Base-by-base conservation (phyloP, 148 eudicot species). In the Diospyros kaki region DNA sequence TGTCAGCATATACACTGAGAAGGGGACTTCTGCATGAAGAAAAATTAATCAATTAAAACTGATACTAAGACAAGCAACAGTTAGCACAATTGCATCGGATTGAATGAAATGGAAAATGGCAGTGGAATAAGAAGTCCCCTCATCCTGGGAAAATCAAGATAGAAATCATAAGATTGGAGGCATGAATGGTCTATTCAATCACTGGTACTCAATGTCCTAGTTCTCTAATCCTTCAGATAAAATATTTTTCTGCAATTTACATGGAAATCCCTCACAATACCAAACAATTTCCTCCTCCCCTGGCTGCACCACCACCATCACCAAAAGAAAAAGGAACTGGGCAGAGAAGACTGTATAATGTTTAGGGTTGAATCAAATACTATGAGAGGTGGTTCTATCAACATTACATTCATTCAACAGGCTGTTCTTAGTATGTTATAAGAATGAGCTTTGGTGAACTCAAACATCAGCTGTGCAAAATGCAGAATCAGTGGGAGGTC, bases 1-100 rank as follows among this genome's bases (percentile, higher is more conserved):
- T 95, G 87, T 95, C 98, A 71, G 98, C 98, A 77, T 95, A 95
- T 15, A 95, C 98, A 85, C 98, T 95, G 84, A 95, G 90, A 83
- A 95, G 96, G 62, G 88, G 79, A 76, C 98, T 95, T 84, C 97
- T 94, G 90, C 86, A 88, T 65, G 67, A 54, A 74, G 58, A 77
- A 10, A 59, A 54, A 58, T 18, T 46, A 39, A 52, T 15, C 6
- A 62, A 53, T 78, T 65, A 77, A 72, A 45, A 72, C 38, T 39
- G 12, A 54, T 52, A 18, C 18, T 58, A 9, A 42, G 8, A 58
- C 17, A 56, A 2, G 14, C 51, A n/a, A 71, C 56, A 5, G 41
- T 41, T 54, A n/a, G 9, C 12, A 58, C 15, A 64, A 64, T 53
- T 12, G 17, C 63, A 74, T 12, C 65, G n/a, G 3, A 71, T 50